A percentile compares a stretch with the other conserved stretches of the same genome.
These are phyloP conservation scores for Westerdykella ornata DNA, from an alignment of 2,329 filamentous ascomycete genomes.

Conservation along the genomic window DNA sequence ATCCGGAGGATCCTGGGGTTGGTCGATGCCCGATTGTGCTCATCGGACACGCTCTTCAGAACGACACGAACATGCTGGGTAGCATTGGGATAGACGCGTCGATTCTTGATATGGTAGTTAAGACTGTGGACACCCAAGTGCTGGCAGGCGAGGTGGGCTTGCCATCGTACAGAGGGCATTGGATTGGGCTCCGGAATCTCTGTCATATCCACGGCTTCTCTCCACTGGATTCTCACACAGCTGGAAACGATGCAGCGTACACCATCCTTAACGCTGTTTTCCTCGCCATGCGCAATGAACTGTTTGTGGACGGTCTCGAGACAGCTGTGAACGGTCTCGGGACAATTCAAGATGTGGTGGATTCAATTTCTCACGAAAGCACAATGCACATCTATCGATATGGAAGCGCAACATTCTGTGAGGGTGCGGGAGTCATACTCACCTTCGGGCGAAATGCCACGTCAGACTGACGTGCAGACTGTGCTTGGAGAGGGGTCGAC, in stretches of 20 bases:
- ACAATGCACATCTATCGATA: too few species aligned
- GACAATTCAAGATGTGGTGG: too few species aligned
- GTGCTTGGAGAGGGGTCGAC: too few species aligned
- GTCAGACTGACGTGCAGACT: too few species aligned
- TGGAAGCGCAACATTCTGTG: too few species aligned
- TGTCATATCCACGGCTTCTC: slow-evolving; percentile 7
- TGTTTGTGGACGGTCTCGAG: too few species aligned
- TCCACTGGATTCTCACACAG: slow-evolving; percentile 8
- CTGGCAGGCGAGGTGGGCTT: slow-evolving; percentile 9
- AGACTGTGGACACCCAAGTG: slow-evolving; percentile 20
- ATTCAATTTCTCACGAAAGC: too few species aligned
- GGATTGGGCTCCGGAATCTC: slow-evolving; percentile 10
- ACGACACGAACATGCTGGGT: not conserved
- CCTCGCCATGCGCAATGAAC: too few species aligned
- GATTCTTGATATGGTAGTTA: slow-evolving; percentile 10
- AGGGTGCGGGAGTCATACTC: too few species aligned
- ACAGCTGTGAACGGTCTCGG: too few species aligned
- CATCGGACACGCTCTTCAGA: slow-evolving; percentile 15
- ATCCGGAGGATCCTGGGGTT: not conserved
- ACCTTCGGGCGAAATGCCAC: too few species aligned
- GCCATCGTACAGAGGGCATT: slow-evolving; percentile 5
- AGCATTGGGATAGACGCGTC: not conserved
- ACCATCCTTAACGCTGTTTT: not conserved
- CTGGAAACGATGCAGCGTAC: slow-evolving; percentile 4
- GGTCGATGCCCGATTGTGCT: slow-evolving; percentile 12